Evolutionary conservation across 139 green algal genomes (phyloP).

Genomic region (Closterium sp.): DNA sequence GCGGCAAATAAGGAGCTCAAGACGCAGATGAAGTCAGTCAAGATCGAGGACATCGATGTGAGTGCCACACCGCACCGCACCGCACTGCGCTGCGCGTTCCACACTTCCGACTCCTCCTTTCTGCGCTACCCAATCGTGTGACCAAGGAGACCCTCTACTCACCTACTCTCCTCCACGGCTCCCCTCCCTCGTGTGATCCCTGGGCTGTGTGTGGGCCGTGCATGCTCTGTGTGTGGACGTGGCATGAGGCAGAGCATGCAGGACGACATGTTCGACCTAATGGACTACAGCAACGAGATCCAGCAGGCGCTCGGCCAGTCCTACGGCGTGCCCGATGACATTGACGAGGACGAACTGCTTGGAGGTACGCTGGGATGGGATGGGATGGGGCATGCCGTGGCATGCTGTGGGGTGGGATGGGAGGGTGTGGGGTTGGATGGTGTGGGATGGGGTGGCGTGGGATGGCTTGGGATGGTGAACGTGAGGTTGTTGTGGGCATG

Average conservation of each 20-base stretch:
- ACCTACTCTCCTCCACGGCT: background rate
- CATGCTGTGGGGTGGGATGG: background rate
- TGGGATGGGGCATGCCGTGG: background rate
- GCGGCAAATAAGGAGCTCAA: slow-evolving; percentile 85
- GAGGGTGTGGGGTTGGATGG: background rate
- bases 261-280: slow-evolving; percentile 91
- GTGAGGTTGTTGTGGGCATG: background rate
- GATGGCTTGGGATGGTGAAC: background rate
- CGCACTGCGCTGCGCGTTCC: background rate
- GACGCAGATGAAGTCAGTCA: slow-evolving; percentile 74
- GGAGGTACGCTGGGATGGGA: slow-evolving; percentile 44
- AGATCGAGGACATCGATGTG: slow-evolving; percentile 91
- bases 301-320: slow-evolving; percentile 80
- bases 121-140: background rate
- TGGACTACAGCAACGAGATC: slow-evolving; percentile 90
- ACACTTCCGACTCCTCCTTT: background rate
- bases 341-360: slow-evolving; percentile 97
- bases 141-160: background rate
- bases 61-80: background rate
- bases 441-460: background rate
- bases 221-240: no score
- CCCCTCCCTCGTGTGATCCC: background rate
- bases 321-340: slow-evolving; percentile 88
- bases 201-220: no score
- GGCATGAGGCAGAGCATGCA: slow-evolving; percentile 62